Base-by-base conservation (phyloP, 805 yeast genomes). In the Huiozyma sinensis region DNA sequence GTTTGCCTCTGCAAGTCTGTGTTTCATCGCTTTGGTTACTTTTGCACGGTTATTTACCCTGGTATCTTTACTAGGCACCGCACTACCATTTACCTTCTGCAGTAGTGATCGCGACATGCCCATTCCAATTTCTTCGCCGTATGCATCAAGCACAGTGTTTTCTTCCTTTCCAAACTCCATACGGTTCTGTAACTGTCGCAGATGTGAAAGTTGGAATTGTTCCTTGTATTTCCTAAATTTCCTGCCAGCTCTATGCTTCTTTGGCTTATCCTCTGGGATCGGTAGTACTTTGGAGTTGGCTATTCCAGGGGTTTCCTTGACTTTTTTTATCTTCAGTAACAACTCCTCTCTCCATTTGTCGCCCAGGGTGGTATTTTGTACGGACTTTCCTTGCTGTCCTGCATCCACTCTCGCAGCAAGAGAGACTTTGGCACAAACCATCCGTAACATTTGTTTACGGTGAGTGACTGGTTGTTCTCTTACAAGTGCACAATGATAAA, bases 161-260 rank as follows among this genome's bases (percentile, higher is more conserved):
- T 86, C 95, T 49, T 72, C 69, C 52, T 79, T 73, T 6, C 95
- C 96, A 65, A 90, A 89, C 36, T 72, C 82, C 76, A 89, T 73
- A 55, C 83, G 76, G 58, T 90, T 88, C 55, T 86, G 95, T 3
- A 95, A 83, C 50, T 78, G 81, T 33, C 88, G 79, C 38, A 84
- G 59, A 44, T 88, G 95, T 0, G 95, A 81, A 72, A 83, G 73
- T 54, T 80, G 81, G 63, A 82, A 80, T 56, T 84, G 79, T 57
- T 87, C 84, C 60, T 85, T 87, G 67, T 77, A 73, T 61, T 87
- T 88, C 41, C 95, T 70, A 52, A 83, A 72, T 44, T 90, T 67
- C 50, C 79, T 69, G 0, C 98, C 98, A 1, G 94, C 97, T 53
- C 98, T 70, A 52, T 81, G 84, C 63, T 86, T 85, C 5, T 90